A percentile compares a stretch with the other conserved stretches of the same genome.
These are phyloP conservation scores for Oropetium thomaeum DNA, from an alignment of 176 grass and related monocot genomes.

Conservation along the genomic window DNA sequence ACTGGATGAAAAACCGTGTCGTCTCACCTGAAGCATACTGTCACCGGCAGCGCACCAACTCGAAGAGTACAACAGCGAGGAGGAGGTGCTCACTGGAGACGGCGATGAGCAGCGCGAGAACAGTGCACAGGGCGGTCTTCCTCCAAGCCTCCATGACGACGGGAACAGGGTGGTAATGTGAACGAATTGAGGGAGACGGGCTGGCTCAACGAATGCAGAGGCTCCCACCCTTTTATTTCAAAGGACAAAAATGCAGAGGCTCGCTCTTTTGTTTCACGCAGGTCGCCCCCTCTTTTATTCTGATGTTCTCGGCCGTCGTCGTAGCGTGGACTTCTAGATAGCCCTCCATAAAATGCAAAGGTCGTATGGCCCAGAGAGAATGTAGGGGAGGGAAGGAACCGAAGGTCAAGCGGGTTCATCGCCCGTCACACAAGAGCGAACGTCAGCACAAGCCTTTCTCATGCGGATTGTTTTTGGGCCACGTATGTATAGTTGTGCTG, in stretches of 20 bases:
- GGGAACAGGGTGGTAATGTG: not conserved
- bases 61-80: too few relatives aligned
- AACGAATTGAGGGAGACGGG: not conserved
- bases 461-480: not conserved
- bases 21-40: not conserved
- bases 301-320: not conserved
- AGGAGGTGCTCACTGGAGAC: not conserved
- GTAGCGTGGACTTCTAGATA: not conserved
- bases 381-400: not conserved
- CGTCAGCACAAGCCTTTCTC: not conserved
- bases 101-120: slow-evolving; percentile 24
- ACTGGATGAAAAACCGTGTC: not conserved
- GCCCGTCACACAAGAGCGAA: not conserved
- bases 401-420: slow-evolving; percentile 20
- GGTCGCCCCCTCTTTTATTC: not conserved
- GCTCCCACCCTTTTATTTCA: too few relatives aligned
- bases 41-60: too few relatives aligned
- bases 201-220: not conserved
- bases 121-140: not conserved
- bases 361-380: slow-evolving; percentile 7
- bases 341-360: not conserved
- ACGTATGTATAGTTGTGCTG: not conserved
- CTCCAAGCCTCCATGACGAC: slow-evolving; percentile 24
- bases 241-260: not conserved
- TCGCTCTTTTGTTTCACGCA: not conserved